Evolutionary conservation across 2,329 filamentous ascomycete genomes (phyloP).

Genomic region (Botryotinia convoluta): DNA sequence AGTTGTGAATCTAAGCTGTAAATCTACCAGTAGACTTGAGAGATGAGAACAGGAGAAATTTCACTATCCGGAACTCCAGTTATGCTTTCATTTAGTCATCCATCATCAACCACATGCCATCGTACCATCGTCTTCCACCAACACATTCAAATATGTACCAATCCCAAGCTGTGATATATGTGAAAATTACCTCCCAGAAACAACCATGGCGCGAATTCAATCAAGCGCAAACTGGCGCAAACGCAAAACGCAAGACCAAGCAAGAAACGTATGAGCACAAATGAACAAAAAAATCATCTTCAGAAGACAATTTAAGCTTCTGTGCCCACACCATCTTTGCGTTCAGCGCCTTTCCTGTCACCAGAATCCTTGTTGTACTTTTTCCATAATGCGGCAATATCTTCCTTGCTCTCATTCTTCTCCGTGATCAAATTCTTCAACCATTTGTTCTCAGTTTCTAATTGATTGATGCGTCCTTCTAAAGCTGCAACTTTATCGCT

Average conservation of each 20-base stretch:
- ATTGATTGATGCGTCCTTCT: slow-evolving; percentile 69
- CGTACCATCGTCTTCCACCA: background rate
- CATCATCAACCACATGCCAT: slow-evolving; percentile 3
- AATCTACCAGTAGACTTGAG: background rate
- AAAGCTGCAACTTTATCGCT: slow-evolving; percentile 72
- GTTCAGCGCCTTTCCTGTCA: slow-evolving; percentile 35
- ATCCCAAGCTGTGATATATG: background rate
- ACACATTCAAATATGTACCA: background rate
- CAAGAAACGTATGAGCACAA: background rate
- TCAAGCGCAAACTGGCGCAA: slow-evolving; percentile 24
- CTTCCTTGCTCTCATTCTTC: slow-evolving; percentile 60
- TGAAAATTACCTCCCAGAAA: background rate
- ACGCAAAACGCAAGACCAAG: slow-evolving; percentile 15
- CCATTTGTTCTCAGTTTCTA: slow-evolving; percentile 84
- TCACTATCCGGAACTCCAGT: slow-evolving; percentile 2
- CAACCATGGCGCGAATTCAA: slow-evolving; percentile 13
- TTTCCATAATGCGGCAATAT: slow-evolving; percentile 42
- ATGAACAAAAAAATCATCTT: slow-evolving; percentile 1
- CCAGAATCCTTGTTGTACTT: slow-evolving; percentile 40
- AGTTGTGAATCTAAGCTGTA: background rate
- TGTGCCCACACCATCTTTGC: slow-evolving; percentile 38
- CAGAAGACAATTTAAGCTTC: slow-evolving; percentile 25
- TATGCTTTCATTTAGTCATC: slow-evolving; percentile 4
- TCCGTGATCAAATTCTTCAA: slow-evolving; percentile 77
- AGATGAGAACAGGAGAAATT: background rate